Conservation (phyloP, 2,329 filamentous ascomycete species). For the Xylaria digitata region DNA sequence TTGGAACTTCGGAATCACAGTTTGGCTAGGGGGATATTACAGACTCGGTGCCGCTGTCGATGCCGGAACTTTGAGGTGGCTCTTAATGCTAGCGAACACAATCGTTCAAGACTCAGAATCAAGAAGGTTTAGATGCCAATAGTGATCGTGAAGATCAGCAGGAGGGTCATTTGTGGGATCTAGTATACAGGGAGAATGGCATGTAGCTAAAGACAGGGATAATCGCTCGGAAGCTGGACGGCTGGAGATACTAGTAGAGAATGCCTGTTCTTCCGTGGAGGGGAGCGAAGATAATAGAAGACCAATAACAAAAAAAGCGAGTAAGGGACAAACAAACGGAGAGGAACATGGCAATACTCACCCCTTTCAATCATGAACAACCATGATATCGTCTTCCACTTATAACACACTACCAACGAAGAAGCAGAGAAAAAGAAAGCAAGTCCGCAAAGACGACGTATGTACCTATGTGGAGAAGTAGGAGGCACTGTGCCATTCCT, state of each 20-base stretch:
- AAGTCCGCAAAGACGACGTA: conserved; percentile 9
- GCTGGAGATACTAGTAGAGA: conserved; percentile 9
- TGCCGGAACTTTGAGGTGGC: neutral
- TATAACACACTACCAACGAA: conserved; percentile 27
- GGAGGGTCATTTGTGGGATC: conserved; percentile 6
- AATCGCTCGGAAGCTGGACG: conserved; percentile 6
- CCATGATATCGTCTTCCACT: conserved; percentile 25
- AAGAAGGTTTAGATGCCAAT: conserved; percentile 7
- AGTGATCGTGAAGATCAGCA: conserved; percentile 9
- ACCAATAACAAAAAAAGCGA: conserved; percentile 16
- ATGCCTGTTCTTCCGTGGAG: conserved; percentile 20
- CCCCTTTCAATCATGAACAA: conserved; percentile 32
- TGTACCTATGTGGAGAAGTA: conserved; percentile 22
- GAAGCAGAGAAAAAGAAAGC: conserved; percentile 29
- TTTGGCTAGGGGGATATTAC: neutral
- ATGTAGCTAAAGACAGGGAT: conserved; percentile 25
- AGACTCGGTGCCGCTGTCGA: neutral
- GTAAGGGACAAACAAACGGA: conserved; percentile 10
- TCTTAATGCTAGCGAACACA: conserved; percentile 8
- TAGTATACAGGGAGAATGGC: conserved; percentile 8
- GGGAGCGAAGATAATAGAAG: conserved; percentile 18
- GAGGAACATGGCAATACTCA: conserved; percentile 14
- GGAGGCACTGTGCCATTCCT: conserved; percentile 28
- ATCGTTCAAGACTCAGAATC: conserved; percentile 9
- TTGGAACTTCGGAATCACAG: conserved; percentile 12